Percentiles rank a stretch among this genome's conserved stretches.
Evolutionary conservation across 208 protist species (phyloP).

Genomic region (Trypanosomatidae sp.): DNA sequence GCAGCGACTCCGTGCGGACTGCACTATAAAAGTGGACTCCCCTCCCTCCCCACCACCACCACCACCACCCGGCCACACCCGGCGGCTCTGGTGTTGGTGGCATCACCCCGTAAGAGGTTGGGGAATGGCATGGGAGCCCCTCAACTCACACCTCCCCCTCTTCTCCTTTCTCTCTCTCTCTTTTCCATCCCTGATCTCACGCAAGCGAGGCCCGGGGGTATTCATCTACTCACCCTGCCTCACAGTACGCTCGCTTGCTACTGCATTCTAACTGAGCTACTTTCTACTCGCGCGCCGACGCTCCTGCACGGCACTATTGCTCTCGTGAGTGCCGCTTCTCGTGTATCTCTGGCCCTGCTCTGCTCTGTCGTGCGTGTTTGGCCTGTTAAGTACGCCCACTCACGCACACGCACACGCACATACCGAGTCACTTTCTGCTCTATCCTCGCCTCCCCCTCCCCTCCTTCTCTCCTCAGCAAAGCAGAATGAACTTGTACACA

Average conservation of each 20-base stretch:
- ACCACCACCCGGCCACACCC: not conserved
- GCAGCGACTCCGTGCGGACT: not conserved
- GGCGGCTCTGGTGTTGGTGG: not conserved
- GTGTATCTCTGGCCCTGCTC: not conserved
- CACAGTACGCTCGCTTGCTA: not conserved
- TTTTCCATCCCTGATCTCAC: not conserved
- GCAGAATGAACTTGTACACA: conserved; percentile 42
- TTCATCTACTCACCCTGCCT: not conserved
- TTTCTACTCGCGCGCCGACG: not conserved
- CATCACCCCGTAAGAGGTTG: not conserved
- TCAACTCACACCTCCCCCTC: not conserved
- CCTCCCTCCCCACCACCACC: not conserved
- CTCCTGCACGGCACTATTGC: not conserved
- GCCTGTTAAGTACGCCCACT: not conserved
- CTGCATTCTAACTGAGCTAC: not conserved
- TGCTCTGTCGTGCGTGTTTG: not conserved
- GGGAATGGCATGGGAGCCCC: too few species aligned
- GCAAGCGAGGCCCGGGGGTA: not conserved
- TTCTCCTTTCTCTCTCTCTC: not conserved
- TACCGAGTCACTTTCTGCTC: not conserved
- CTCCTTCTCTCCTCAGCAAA: not conserved
- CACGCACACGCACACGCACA: not conserved
- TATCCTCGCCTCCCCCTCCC: not conserved
- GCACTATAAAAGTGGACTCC: not conserved
- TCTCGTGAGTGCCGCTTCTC: not conserved